phyloP scores from a whole-genome alignment of 2,329 filamentous ascomycete species.

The Claviceps spartinae region DNA sequence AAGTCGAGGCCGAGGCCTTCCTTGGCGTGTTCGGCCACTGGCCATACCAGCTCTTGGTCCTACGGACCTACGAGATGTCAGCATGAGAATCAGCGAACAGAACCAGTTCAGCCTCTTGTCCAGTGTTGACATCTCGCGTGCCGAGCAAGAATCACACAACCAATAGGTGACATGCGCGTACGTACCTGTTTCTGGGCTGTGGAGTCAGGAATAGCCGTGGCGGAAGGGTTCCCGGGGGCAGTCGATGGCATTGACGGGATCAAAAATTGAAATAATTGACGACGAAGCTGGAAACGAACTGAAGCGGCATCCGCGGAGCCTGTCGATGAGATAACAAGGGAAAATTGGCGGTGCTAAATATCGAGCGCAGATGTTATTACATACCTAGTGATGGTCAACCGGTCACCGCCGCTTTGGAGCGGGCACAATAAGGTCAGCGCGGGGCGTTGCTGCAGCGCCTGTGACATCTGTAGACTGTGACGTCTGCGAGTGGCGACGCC shows the following conservation, averaged over 20 bases:
- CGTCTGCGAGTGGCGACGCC: not conserved
- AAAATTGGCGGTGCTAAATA: not conserved
- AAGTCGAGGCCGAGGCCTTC: constrained; percentile 46
- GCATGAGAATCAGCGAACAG: not conserved
- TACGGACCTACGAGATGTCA: constrained; percentile 27
- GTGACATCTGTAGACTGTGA: not conserved
- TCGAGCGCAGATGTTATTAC: too few relatives aligned
- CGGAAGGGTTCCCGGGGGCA: not conserved
- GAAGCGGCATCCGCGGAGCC: not conserved
- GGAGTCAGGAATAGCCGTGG: not conserved
- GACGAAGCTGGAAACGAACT: not conserved
- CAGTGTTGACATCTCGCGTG: not conserved
- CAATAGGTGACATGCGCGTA: not conserved
- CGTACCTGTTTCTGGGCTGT: constrained; percentile 9
- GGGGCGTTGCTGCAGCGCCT: not conserved
- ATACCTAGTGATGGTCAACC: too few relatives aligned
- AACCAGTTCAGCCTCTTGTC: not conserved
- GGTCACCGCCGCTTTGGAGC: not conserved
- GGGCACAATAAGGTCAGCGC: not conserved
- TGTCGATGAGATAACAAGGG: not conserved
- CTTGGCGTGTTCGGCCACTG: constrained; percentile 45
- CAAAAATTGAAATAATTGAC: not conserved
- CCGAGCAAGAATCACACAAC: not conserved
- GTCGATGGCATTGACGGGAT: constrained; percentile 4
- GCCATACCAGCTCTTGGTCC: constrained; percentile 48